Conservation (phyloP, 352 stramenopile genomes). For the Phytophthora fragariae region DNA sequence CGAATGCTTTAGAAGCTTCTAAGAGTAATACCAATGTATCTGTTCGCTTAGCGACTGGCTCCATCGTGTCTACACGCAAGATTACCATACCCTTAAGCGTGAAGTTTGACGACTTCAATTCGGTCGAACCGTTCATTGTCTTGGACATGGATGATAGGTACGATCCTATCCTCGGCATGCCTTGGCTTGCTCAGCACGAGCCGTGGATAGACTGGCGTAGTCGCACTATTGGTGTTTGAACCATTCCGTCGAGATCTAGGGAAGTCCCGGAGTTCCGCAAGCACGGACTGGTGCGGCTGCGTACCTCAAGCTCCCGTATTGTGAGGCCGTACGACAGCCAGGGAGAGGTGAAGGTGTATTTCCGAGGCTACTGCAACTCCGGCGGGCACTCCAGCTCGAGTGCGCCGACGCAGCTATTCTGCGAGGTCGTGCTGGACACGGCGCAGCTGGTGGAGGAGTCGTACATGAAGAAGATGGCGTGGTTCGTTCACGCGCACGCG, state of each 20-base stretch:
- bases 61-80: too few species aligned
- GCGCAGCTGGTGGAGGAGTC: constrained; percentile 60
- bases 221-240: constrained; percentile 14
- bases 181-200: too few species aligned
- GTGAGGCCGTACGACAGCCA: constrained; percentile 42
- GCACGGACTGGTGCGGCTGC: constrained; percentile 40
- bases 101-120: too few species aligned
- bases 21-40: too few species aligned
- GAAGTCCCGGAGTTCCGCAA: constrained; percentile 52
- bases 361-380: constrained; percentile 50
- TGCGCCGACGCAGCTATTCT: constrained; percentile 39
- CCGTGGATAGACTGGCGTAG: too few species aligned
- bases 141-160: too few species aligned
- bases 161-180: too few species aligned
- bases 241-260: constrained; percentile 47
- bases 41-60: too few species aligned
- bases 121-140: too few species aligned
- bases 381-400: constrained; percentile 37
- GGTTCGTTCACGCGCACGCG: constrained; percentile 55
- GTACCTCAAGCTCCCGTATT: constrained; percentile 52
- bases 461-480: constrained; percentile 74
- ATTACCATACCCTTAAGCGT: too few species aligned
- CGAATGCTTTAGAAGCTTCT: too few species aligned
- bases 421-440: constrained; percentile 46
- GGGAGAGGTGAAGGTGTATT: constrained; percentile 56